Percentiles rank a stretch among this genome's conserved stretches.
phyloP scores from a whole-genome alignment of 768 basidiomycete species.

The Mycena haematopus region DNA sequence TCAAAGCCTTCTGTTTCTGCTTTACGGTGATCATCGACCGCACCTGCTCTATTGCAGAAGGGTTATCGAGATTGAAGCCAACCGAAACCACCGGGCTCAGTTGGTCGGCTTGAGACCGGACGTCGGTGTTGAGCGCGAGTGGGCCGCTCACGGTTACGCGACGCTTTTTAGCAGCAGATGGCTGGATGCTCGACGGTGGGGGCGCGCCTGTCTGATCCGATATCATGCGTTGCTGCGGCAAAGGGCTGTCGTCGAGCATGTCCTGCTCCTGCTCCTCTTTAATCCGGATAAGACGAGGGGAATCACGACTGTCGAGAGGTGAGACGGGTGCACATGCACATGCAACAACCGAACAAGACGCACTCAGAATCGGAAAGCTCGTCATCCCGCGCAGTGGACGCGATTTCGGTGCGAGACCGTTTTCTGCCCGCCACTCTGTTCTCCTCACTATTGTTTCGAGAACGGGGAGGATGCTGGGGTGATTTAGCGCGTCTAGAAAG shows the following conservation, averaged over 20 bases:
- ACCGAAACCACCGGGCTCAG: slow-evolving; percentile 74
- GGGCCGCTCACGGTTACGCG: slow-evolving; percentile 74
- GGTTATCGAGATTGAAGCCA: slow-evolving; percentile 60
- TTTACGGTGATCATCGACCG: slow-evolving; percentile 68
- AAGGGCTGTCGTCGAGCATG: slow-evolving; percentile 45
- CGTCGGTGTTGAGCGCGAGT: slow-evolving; percentile 61
- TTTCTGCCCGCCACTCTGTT: slow-evolving; percentile 45
- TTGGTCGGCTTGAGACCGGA: slow-evolving; percentile 49
- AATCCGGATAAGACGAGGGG: slow-evolving; percentile 55
- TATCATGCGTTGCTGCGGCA: slow-evolving; percentile 35
- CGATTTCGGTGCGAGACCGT: slow-evolving; percentile 51
- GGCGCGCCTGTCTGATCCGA: slow-evolving; percentile 37
- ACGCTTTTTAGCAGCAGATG: slow-evolving; percentile 65
- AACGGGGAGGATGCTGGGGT: slow-evolving; percentile 33
- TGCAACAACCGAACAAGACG: slow-evolving; percentile 36
- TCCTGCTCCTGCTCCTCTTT: slow-evolving; percentile 71
- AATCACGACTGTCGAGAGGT: slow-evolving; percentile 42
- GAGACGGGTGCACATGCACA: slow-evolving; percentile 2
- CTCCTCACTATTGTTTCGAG: slow-evolving; percentile 42
- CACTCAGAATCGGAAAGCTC: slow-evolving; percentile 52
- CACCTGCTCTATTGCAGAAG: slow-evolving; percentile 63
- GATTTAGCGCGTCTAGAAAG: slow-evolving; percentile 44
- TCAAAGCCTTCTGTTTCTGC: slow-evolving; percentile 73
- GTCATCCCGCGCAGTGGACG: slow-evolving; percentile 43
- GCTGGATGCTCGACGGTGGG: slow-evolving; percentile 48